Conservation (phyloP, 768 basidiomycete species). For the Hypsizygus marmoreus region DNA sequence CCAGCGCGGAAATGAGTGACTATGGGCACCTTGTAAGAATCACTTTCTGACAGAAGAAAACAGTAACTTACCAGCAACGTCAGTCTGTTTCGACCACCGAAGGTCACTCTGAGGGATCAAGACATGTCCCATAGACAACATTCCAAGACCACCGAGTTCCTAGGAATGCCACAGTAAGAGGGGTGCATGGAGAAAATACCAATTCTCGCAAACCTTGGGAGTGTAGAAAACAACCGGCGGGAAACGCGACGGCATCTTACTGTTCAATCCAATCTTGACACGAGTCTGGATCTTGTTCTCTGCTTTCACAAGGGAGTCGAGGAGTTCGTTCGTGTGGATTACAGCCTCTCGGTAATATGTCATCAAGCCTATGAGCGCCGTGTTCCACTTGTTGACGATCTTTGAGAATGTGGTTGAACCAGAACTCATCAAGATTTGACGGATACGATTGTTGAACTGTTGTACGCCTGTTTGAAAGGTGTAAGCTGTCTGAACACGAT, state of each 20-base stretch:
- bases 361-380: slow-evolving; percentile 93
- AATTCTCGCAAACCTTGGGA: slow-evolving; percentile 62
- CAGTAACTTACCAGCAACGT: slow-evolving; percentile 69
- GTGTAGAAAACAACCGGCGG: slow-evolving; percentile 96
- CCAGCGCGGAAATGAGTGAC: slow-evolving; percentile 99
- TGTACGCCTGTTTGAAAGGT: slow-evolving; percentile 64
- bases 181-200: background rate
- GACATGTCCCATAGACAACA: slow-evolving; percentile 99
- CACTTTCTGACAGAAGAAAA: background rate
- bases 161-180: slow-evolving; percentile 22
- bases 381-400: slow-evolving; percentile 99
- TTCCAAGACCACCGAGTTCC: slow-evolving; percentile 97
- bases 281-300: slow-evolving; percentile 99
- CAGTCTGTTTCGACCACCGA: slow-evolving; percentile 98
- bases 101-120: slow-evolving; percentile 97
- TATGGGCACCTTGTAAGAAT: slow-evolving; percentile 22
- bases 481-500: slow-evolving; percentile 1
- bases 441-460: slow-evolving; percentile 96
- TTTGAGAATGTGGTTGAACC: slow-evolving; percentile 99
- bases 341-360: slow-evolving; percentile 98
- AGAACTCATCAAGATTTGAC: slow-evolving; percentile 97
- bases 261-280: slow-evolving; percentile 99
- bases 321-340: slow-evolving; percentile 94
- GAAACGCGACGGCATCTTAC: slow-evolving; percentile 99
- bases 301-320: slow-evolving; percentile 95